Percentiles rank a stretch among this genome's conserved stretches.
These are phyloP conservation scores for Jacaranda mimosifolia DNA, from an alignment of 257 asterid species.

Conservation along the genomic window DNA sequence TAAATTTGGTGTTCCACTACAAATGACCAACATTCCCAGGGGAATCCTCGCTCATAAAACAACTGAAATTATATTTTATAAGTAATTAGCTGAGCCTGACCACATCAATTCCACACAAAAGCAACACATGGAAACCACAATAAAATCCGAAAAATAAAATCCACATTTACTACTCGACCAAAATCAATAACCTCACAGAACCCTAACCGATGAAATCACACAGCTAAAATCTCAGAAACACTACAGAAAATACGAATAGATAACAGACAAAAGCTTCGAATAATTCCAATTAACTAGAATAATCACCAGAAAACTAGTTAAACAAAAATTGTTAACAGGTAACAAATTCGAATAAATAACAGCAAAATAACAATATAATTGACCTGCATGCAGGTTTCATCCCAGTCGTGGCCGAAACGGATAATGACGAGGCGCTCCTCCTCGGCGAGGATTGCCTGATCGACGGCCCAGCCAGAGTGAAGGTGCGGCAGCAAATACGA, in stretches of 20 bases:
- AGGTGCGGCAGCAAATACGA: constrained; percentile 77
- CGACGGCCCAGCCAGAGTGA: constrained; percentile 87
- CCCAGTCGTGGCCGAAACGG: constrained; percentile 83
- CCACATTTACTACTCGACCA: neutral
- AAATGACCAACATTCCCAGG: neutral
- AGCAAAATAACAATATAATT: neutral
- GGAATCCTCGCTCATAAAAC: neutral
- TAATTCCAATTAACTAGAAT: neutral
- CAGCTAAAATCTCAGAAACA: neutral
- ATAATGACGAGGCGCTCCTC: constrained; percentile 80
- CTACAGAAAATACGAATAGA: neutral
- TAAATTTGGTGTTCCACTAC: neutral
- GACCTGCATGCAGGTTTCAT: constrained; percentile 85
- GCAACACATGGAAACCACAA: neutral
- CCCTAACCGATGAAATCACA: constrained; percentile 6
- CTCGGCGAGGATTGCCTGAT: constrained; percentile 76
- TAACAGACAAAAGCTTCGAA: neutral
- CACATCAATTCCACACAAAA: neutral
- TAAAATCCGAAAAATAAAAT: neutral
- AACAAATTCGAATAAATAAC: neutral
- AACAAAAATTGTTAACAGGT: neutral
- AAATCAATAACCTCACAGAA: neutral
- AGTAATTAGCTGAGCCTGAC: neutral
- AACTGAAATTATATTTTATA: neutral
- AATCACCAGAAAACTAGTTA: neutral